These are phyloP conservation scores for Paraphaeosphaeria minitans DNA, from an alignment of 2,329 filamentous ascomycete genomes.

Conservation along the genomic window DNA sequence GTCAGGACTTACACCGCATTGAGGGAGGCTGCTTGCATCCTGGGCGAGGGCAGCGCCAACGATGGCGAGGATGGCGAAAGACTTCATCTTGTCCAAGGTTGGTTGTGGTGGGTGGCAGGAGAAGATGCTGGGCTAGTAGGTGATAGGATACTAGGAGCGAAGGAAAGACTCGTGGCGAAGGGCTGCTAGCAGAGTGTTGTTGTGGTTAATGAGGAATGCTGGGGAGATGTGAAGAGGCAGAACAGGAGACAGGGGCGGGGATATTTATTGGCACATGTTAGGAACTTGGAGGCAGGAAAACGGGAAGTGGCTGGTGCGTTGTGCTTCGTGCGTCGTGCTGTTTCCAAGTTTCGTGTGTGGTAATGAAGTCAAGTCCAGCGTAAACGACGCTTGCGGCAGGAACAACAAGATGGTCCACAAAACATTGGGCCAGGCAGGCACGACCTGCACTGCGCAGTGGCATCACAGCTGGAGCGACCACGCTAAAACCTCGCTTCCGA, in stretches of 20 bases:
- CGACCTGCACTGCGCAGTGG: background rate
- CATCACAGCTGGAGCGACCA: no score
- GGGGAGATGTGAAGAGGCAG: slow-evolving; percentile 10
- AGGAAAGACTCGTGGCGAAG: slow-evolving; percentile 9
- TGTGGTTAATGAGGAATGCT: slow-evolving; percentile 12
- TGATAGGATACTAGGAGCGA: slow-evolving; percentile 21
- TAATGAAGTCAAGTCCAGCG: background rate
- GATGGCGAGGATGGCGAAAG: slow-evolving; percentile 44
- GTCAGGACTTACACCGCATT: slow-evolving; percentile 44
- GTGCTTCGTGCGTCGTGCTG: slow-evolving; percentile 11
- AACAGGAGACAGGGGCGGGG: background rate
- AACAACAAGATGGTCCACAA: slow-evolving; percentile 2
- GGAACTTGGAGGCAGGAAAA: background rate
- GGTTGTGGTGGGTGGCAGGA: slow-evolving; percentile 15
- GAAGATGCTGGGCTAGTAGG: slow-evolving; percentile 20
- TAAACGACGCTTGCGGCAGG: background rate
- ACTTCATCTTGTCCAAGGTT: slow-evolving; percentile 44
- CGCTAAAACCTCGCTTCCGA: no score
- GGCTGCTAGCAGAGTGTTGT: slow-evolving; percentile 7
- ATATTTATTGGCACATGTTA: slow-evolving; percentile 24
- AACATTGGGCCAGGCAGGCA: background rate
- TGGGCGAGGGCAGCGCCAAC: slow-evolving; percentile 45
- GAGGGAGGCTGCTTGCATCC: slow-evolving; percentile 27
- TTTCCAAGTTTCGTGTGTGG: slow-evolving; percentile 17
- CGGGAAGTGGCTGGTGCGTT: slow-evolving; percentile 15